Evolutionary conservation across 495 filamentous ascomycete species (phyloP), one percentile per base, ranked within the genome.

Genomic region (Tetracladium marchalianum): DNA sequence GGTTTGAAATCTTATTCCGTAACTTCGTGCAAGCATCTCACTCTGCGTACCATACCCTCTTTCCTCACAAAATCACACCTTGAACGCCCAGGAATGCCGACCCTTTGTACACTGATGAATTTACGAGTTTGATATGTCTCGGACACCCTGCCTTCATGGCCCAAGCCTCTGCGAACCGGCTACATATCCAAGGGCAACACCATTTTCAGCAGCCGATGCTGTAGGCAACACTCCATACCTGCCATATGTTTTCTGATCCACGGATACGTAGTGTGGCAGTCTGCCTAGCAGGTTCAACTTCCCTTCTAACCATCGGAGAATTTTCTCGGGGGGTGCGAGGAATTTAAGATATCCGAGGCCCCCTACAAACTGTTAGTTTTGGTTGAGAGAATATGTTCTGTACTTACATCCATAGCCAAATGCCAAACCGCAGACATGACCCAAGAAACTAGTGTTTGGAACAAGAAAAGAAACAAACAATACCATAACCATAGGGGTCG

Each of bases 231-330:
- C 85, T 0, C 89, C 89, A 58, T 90, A 94, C 39, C 89, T 75
- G n/a, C 89, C 89, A 57, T 87, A 93, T n/a, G 84, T 93, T 75
- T 93, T 94, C 60, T 95, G 89, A 57, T 96, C 89, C 11, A 96
- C 78, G 15, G 84, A 89, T 12, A 96, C 81, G 56, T 93, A 96
- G 63, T 90, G 84, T 12, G 89, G 87, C 33, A 95, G 63, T 46
- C 85, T 72, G 11, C 80, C 85, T 3, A 93, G 69, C 15, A 95
- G 73, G 52, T 94, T 90, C 43, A 93, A 56, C 61, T 86, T 93
- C 15, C 76, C 74, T 64, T 96, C 89, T 41, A 94, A 77, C 76
- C 77, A 95, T 39, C 89, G 72, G 34, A 94, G 67, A 19, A 81
- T 64, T 67, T 79, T 80, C 56, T 95, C 89, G 0, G 86, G 87